phyloP scores from a whole-genome alignment of 1,139 yeast genomes.

The Suhomyces wounanorum region DNA sequence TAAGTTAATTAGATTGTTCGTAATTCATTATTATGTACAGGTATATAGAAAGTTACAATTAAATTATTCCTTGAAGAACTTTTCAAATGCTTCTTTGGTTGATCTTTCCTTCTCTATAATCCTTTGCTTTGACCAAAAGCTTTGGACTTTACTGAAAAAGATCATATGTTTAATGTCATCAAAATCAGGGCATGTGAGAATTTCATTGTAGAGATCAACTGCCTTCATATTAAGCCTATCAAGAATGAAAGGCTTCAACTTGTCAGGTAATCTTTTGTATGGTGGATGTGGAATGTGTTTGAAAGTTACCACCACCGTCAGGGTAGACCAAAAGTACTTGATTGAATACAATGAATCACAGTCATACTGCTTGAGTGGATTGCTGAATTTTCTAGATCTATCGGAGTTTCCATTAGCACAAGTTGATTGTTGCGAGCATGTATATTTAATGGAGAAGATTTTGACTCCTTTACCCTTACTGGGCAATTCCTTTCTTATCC shows the following conservation, averaged over 20 bases:
- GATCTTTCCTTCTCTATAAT: constrained; percentile 18
- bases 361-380: constrained; percentile 22
- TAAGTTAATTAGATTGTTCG: background rate
- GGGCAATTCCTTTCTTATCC: constrained; percentile 24
- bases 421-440: constrained; percentile 22
- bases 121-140: constrained; percentile 24
- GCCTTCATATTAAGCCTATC: constrained; percentile 22
- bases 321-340: constrained; percentile 20
- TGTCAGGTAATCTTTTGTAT: constrained; percentile 21
- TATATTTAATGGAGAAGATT: constrained; percentile 21
- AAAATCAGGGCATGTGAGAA: constrained; percentile 16
- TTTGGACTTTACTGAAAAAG: constrained; percentile 22
- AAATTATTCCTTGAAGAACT: constrained; percentile 15
- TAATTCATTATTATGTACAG: constrained; percentile 7
- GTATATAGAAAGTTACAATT: background rate
- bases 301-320: constrained; percentile 18
- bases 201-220: constrained; percentile 20
- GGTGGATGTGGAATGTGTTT: constrained; percentile 20
- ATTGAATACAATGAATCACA: constrained; percentile 21
- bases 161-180: constrained; percentile 18
- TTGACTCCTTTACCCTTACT: constrained; percentile 22
- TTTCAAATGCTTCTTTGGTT: constrained; percentile 22
- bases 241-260: constrained; percentile 21
- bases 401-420: background rate
- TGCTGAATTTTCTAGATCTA: constrained; percentile 19